phyloP scores from a whole-genome alignment of 2,329 filamentous ascomycete species.

The Pyricularia pennisetigena region DNA sequence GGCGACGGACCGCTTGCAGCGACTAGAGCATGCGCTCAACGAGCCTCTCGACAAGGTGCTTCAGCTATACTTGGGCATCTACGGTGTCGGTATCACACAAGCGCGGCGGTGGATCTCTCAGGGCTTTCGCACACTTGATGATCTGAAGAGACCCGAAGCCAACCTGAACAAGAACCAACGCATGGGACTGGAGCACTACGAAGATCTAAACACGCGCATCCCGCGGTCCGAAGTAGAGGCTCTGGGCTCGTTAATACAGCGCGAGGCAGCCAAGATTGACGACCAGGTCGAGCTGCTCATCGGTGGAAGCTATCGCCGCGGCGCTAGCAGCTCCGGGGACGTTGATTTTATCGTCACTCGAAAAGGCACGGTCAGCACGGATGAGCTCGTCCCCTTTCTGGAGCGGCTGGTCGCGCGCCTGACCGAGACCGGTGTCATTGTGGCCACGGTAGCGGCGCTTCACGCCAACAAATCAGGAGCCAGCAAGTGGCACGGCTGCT shows the following conservation, averaged over 20 bases:
- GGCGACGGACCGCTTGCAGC: conserved; percentile 58
- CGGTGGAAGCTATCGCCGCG: conserved; percentile 77
- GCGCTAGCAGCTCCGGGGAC: conserved; percentile 64
- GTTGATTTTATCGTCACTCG: conserved; percentile 80
- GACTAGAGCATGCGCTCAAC: conserved; percentile 59
- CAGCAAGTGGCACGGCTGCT: conserved; percentile 85
- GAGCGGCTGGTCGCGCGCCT: conserved; percentile 53
- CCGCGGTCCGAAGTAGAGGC: conserved; percentile 65
- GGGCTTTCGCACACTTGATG: conserved; percentile 65
- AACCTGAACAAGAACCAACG: conserved; percentile 59
- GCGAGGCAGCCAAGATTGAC: conserved; percentile 51
- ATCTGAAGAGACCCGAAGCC: conserved; percentile 48
- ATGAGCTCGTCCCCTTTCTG: conserved; percentile 53
- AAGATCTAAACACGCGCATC: conserved; percentile 71
- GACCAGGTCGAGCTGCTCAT: conserved; percentile 58
- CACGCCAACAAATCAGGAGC: conserved; percentile 30
- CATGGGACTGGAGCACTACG: conserved; percentile 69
- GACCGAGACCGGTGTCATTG: conserved; percentile 54
- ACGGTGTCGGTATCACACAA: conserved; percentile 62
- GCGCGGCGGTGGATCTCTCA: conserved; percentile 68
- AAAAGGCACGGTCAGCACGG: conserved; percentile 38
- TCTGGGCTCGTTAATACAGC: conserved; percentile 55
- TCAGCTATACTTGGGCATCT: conserved; percentile 65
- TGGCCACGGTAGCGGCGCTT: conserved; percentile 54
- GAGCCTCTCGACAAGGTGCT: conserved; percentile 59